A percentile compares a stretch with the other conserved stretches of the same genome.
These are phyloP conservation scores for Zymoseptoria pseudotritici DNA, from an alignment of 2,329 filamentous ascomycete species.

Conservation along the genomic window DNA sequence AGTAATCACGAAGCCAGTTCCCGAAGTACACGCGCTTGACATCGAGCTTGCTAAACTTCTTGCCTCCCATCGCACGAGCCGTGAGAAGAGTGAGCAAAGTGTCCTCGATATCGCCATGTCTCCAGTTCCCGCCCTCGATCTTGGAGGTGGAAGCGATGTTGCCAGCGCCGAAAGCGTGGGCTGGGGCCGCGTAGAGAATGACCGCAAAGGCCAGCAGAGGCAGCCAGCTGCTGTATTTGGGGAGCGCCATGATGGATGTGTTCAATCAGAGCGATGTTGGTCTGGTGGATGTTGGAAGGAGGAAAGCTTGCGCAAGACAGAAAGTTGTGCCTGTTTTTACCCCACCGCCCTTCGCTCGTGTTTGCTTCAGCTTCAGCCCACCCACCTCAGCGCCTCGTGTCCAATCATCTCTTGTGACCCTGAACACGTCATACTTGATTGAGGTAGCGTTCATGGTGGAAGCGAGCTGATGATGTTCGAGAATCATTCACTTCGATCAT, in stretches of 20 bases:
- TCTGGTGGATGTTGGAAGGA: not conserved
- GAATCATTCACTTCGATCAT: not conserved
- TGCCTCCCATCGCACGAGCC: conserved; percentile 56
- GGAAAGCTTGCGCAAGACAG: not conserved
- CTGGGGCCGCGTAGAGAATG: conserved; percentile 19
- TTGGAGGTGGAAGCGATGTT: conserved; percentile 34
- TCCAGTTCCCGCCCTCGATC: conserved; percentile 39
- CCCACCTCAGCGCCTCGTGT: not conserved
- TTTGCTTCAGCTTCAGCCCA: not conserved
- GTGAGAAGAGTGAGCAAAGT: conserved; percentile 67
- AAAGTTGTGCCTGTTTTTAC: not conserved
- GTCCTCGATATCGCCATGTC: conserved; percentile 75
- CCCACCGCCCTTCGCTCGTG: not conserved
- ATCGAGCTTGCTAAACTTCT: conserved; percentile 80
- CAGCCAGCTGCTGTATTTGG: conserved; percentile 15
- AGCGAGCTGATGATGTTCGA: not conserved
- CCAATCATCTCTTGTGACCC: not conserved
- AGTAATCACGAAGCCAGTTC: conserved; percentile 45
- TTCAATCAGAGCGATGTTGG: not conserved
- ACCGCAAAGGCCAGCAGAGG: conserved; percentile 16
- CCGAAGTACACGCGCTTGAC: conserved; percentile 46
- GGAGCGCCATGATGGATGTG: conserved; percentile 14
- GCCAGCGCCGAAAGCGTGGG: conserved; percentile 47
- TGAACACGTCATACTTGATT: not conserved
- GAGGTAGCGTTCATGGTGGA: not conserved